Base-by-base conservation (phyloP, 305 asterid genomes). In the Fraxinus sp. region DNA sequence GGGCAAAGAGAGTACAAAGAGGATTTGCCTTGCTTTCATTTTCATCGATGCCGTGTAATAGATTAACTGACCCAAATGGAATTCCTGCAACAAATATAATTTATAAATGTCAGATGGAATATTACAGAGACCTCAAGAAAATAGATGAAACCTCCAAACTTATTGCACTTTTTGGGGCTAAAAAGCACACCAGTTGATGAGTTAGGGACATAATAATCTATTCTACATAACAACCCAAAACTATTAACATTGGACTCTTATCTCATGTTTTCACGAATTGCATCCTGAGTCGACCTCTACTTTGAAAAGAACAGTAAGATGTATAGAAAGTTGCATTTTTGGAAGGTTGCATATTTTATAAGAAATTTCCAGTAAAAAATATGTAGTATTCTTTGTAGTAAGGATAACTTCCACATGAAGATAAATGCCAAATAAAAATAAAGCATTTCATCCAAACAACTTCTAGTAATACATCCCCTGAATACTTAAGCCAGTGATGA, bases 1-100 rank as follows among this genome's bases (percentile, higher is more conserved):
- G 91, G 93, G 91, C 57, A 82, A 90, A 91, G 91, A 90, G 85
- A 91, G 88, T 87, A 91, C 90, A 87, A 84, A 93, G 92, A 91
- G 90, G 91, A 75, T 91, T 88, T 92, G 91, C 99, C 99, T 96
- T 96, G 98, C 97, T 96, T 94, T 96, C 99, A 82, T 93, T 89
- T 87, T 93, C 97, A 89, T 96, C 99, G 26, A 96, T 97, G 82
- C 99, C 99, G 78, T 92, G 91, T 92, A 91, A 83, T 83, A 96
- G 91, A 91, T 96, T 96, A 83, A 96, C 99, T 70, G 99, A 96
- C 78, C 99, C 99, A 83, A 90, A 96, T 76, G 99, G 99, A 87
- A 96, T 96, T 84, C 99, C 99, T 96, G 97, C 86, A 89, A 87
- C 87, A 88, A 75, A 78, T 80, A 70, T 66, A 83, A 77, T 35